phyloP scores from a whole-genome alignment of 345 rosid genomes.

The Rubroshorea leprosula region DNA sequence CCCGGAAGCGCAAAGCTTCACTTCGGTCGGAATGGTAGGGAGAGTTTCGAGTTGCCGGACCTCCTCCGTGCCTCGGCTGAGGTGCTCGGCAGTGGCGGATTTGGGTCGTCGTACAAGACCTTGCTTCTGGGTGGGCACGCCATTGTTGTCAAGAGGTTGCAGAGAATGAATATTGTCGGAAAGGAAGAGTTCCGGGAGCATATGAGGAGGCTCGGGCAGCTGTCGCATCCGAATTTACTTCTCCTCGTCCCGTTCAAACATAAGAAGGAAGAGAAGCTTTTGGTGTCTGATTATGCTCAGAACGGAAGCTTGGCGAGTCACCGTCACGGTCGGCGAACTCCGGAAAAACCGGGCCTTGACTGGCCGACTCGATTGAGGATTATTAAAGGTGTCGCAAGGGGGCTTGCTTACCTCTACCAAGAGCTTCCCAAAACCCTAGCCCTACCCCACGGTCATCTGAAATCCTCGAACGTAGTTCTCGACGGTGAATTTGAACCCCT shows the following conservation, averaged over 20 bases:
- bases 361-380: conserved; percentile 77
- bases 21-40: conserved; percentile 47
- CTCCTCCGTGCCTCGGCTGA: conserved; percentile 78
- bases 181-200: conserved; percentile 63
- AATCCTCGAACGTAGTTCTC: conserved; percentile 78
- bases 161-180: conserved; percentile 50
- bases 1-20: conserved; percentile 36
- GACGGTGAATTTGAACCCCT: conserved; percentile 46
- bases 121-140: conserved; percentile 43
- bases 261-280: conserved; percentile 77
- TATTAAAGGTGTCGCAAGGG: conserved; percentile 70
- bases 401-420: conserved; percentile 55
- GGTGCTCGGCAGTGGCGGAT: conserved; percentile 66
- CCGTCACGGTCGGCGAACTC: conserved; percentile 60
- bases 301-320: conserved; percentile 78
- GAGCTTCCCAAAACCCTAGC: conserved; percentile 37
- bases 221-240: conserved; percentile 72
- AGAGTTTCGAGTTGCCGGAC: conserved; percentile 65
- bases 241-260: conserved; percentile 62
- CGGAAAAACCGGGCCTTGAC: conserved; percentile 47
- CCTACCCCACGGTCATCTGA: conserved; percentile 79
- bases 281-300: conserved; percentile 53
- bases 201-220: conserved; percentile 57
- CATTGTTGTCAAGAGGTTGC: conserved; percentile 75
- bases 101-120: conserved; percentile 84